Evolutionary conservation across 2,329 filamentous ascomycete species (phyloP).

Genomic region (Coniochaeta ligniaria): DNA sequence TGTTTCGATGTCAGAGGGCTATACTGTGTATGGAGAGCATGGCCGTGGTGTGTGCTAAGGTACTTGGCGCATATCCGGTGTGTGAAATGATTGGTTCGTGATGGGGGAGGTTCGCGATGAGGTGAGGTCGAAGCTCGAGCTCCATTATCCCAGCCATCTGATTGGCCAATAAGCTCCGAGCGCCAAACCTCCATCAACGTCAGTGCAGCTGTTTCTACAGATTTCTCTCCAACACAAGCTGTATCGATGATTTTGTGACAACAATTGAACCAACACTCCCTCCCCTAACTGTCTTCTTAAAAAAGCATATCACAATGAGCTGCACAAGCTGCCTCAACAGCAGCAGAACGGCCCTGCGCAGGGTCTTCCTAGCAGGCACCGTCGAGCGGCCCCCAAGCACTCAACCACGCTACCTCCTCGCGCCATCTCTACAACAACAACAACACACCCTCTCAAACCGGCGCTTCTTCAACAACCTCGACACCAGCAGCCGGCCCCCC

Average conservation of each 20-base stretch:
- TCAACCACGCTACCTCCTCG: not conserved
- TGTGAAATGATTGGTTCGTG: not conserved
- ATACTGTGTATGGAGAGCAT: too few relatives aligned
- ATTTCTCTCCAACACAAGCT: not conserved
- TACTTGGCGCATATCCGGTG: too few relatives aligned
- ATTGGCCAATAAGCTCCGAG: conserved; percentile 1
- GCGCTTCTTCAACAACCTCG: not conserved
- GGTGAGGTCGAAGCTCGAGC: not conserved
- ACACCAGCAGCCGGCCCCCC: not conserved
- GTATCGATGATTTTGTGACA: not conserved
- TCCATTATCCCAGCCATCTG: not conserved
- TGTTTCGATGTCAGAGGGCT: not conserved
- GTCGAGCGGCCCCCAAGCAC: not conserved
- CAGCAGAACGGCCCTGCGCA: not conserved
- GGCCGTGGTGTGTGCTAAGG: not conserved
- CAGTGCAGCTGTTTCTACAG: not conserved
- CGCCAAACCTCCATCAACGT: not conserved
- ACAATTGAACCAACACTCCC: not conserved
- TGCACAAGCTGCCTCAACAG: not conserved
- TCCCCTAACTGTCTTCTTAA: not conserved
- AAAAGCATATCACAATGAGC: not conserved
- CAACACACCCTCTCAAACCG: not conserved
- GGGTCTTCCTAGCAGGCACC: not conserved
- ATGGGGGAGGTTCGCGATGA: not conserved
- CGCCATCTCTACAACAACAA: not conserved